Evolutionary conservation across 2,329 filamentous ascomycete genomes (phyloP).

Genomic region (Thielaviopsis euricoi): DNA sequence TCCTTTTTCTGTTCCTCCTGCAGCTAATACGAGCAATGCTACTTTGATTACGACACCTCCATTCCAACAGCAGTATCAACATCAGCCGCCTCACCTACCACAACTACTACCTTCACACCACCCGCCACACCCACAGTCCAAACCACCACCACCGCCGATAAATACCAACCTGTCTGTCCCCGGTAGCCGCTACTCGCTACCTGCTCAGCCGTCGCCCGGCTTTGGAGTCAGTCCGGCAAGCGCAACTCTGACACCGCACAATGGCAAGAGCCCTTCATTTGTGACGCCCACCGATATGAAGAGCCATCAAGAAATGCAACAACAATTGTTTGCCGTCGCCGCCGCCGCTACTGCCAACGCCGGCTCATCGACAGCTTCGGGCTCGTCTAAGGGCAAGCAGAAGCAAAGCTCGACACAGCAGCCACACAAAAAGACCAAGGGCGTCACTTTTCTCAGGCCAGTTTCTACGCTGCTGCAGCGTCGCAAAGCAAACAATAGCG

Average conservation of each 20-base stretch:
- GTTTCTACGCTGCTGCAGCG: constrained; percentile 42
- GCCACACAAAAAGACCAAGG: constrained; percentile 31
- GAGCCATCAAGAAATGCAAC: constrained; percentile 15
- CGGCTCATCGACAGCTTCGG: constrained; percentile 22
- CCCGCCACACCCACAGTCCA: constrained; percentile 11
- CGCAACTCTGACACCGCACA: constrained; percentile 1
- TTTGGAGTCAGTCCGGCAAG: constrained; percentile 5
- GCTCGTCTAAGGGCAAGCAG: constrained; percentile 17
- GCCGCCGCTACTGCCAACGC: not conserved
- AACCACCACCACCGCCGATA: constrained; percentile 17
- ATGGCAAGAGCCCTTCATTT: constrained; percentile 26
- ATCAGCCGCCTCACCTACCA: not conserved
- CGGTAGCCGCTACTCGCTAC: constrained; percentile 6
- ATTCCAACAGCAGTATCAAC: not conserved
- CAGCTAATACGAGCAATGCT: not conserved
- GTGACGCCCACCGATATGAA: constrained; percentile 33
- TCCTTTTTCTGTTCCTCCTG: not conserved
- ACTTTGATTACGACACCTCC: not conserved
- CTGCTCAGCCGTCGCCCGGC: constrained; percentile 6
- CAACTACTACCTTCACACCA: not conserved
- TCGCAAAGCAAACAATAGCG: constrained; percentile 35
- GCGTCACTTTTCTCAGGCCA: constrained; percentile 40
- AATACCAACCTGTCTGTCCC: constrained; percentile 6
- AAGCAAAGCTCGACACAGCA: constrained; percentile 21
- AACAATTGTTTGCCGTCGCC: constrained; percentile 16